phyloP scores from a whole-genome alignment of 2,329 filamentous ascomycete genomes.

The Aureobasidium mangrovei region DNA sequence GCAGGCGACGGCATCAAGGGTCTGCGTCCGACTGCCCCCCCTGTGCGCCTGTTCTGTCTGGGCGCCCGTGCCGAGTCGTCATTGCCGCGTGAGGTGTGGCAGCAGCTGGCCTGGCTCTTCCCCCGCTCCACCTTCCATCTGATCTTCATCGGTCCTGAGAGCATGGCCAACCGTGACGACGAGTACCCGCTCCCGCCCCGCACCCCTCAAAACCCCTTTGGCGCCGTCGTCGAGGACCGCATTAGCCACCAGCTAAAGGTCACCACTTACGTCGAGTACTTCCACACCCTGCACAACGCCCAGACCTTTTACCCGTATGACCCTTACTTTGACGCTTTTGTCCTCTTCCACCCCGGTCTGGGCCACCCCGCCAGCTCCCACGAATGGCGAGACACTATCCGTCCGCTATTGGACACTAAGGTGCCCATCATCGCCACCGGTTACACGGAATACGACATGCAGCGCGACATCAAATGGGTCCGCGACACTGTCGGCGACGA shows the following conservation, averaged over 20 bases:
- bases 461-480: constrained; percentile 86
- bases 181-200: constrained; percentile 87
- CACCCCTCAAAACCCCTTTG: constrained; percentile 80
- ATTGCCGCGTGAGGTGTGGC: constrained; percentile 85
- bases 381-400: constrained; percentile 89
- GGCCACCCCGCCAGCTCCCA: constrained; percentile 88
- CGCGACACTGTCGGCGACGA: constrained; percentile 77
- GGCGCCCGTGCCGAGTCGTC: constrained; percentile 97
- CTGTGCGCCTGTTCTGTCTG: constrained; percentile 84
- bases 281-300: constrained; percentile 88
- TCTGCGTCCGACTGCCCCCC: constrained; percentile 73
- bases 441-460: constrained; percentile 92
- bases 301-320: constrained; percentile 90
- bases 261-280: constrained; percentile 95
- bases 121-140: constrained; percentile 84
- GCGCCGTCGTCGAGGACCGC: constrained; percentile 86
- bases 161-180: constrained; percentile 85
- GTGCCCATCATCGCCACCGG: constrained; percentile 89
- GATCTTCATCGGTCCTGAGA: constrained; percentile 91
- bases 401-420: constrained; percentile 87
- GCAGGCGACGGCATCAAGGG: constrained; percentile 67
- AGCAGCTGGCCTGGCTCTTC: constrained; percentile 90
- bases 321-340: constrained; percentile 96
- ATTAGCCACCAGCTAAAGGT: constrained; percentile 89
- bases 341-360: constrained; percentile 92